phyloP scores from a whole-genome alignment of 2,329 filamentous ascomycete genomes.

The Drechslerella stenobrocha region DNA sequence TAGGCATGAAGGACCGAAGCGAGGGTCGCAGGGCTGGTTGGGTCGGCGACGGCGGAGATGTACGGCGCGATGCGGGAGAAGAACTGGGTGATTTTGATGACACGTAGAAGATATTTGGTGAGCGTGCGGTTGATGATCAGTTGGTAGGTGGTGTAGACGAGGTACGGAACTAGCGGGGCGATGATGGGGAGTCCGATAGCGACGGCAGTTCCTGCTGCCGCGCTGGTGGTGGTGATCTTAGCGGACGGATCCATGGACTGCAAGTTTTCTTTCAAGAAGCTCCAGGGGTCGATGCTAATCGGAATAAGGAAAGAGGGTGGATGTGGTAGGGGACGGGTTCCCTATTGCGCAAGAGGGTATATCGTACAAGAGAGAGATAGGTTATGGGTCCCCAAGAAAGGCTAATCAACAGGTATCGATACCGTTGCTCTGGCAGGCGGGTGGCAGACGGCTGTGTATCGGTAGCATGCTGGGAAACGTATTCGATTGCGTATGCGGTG shows the following conservation, averaged over 20 bases:
- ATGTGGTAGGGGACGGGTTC: background rate
- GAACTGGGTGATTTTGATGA: constrained; percentile 46
- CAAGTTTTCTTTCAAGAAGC: background rate
- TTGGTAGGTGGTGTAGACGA: constrained; percentile 41
- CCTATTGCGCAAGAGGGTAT: background rate
- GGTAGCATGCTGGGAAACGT: background rate
- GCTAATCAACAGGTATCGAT: constrained; percentile 1
- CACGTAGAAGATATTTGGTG: constrained; percentile 37
- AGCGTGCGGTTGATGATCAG: constrained; percentile 42
- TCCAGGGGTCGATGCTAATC: background rate
- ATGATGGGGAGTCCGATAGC: constrained; percentile 35
- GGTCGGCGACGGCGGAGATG: constrained; percentile 29
- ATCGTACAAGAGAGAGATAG: no score
- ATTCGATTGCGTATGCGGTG: background rate
- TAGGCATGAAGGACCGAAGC: constrained; percentile 38
- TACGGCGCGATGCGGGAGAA: constrained; percentile 39
- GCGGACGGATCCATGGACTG: constrained; percentile 30
- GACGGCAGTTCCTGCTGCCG: constrained; percentile 36
- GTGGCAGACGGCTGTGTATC: background rate
- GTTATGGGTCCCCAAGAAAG: no score
- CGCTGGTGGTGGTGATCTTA: constrained; percentile 29
- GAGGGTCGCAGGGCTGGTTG: constrained; percentile 27
- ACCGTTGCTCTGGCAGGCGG: background rate
- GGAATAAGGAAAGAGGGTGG: background rate
- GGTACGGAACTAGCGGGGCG: constrained; percentile 37